Conservation (phyloP, 1,284 basidiomycete species). For the Boletus albobrunnescens region DNA sequence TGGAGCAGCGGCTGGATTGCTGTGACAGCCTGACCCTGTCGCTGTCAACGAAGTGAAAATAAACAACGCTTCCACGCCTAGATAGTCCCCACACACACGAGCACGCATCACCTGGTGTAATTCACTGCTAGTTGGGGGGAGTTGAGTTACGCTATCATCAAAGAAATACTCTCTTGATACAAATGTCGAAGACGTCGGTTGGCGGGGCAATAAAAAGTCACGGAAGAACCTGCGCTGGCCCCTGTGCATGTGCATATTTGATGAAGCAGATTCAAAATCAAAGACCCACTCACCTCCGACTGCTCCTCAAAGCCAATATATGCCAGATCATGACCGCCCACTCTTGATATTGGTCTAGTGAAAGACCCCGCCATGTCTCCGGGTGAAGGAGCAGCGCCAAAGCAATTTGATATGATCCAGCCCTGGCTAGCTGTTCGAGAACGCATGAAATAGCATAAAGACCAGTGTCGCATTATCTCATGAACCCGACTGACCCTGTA, state of each 20-base stretch:
- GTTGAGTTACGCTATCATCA: constrained; percentile 28
- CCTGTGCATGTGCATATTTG: constrained; percentile 28
- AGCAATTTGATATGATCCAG: constrained; percentile 60
- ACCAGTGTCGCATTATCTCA: constrained; percentile 6
- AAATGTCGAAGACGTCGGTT: constrained; percentile 48
- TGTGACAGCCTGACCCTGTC: constrained; percentile 55
- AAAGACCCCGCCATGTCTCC: constrained; percentile 63
- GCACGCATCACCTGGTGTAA: constrained; percentile 61
- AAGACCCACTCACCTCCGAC: constrained; percentile 52
- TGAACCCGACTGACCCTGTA: constrained; percentile 46
- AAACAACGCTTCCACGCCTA: background rate
- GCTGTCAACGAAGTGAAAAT: constrained; percentile 27
- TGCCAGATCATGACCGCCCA: constrained; percentile 78
- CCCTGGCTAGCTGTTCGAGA: constrained; percentile 55
- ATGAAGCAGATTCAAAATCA: constrained; percentile 23
- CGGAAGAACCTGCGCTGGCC: constrained; percentile 61
- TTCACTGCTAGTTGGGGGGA: constrained; percentile 56
- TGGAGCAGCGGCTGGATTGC: constrained; percentile 63
- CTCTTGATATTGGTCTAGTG: constrained; percentile 55
- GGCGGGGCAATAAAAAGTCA: constrained; percentile 59
- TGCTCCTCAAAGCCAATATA: constrained; percentile 61
- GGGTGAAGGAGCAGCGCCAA: constrained; percentile 64
- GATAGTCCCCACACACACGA: constrained; percentile 41
- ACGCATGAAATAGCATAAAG: constrained; percentile 12
- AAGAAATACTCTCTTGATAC: constrained; percentile 51